phyloP scores from a whole-genome alignment of 495 filamentous ascomycete species.

The Bacidia gigantensis region DNA sequence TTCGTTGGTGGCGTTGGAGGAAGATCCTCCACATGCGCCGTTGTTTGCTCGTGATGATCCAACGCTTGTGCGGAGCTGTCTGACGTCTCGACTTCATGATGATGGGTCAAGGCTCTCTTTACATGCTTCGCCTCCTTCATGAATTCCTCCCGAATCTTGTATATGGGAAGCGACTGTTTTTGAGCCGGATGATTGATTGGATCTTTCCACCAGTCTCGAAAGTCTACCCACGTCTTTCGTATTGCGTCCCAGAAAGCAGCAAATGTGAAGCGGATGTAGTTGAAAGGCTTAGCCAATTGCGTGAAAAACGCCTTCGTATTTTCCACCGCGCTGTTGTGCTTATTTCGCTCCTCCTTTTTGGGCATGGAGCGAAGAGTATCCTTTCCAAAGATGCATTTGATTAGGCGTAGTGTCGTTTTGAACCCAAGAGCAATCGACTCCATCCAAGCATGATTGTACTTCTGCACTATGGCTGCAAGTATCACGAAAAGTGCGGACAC shows the following conservation, averaged over 20 bases:
- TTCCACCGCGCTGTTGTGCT: not conserved
- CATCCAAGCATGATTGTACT: not conserved
- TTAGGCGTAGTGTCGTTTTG: not conserved
- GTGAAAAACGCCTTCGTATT: not conserved
- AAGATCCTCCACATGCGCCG: not conserved
- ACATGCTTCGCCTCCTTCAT: not conserved
- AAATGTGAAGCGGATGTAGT: not conserved
- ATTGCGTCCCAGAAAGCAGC: not conserved
- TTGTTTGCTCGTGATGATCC: not conserved
- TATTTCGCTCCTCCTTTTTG: not conserved
- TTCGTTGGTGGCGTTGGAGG: not conserved
- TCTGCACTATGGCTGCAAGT: not conserved
- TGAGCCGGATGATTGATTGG: not conserved
- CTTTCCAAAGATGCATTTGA: not conserved
- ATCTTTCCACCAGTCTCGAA: not conserved
- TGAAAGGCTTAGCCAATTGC: not conserved
- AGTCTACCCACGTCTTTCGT: not conserved
- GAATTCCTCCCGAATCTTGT: not conserved
- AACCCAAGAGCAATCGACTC: not conserved
- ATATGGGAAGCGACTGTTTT: not conserved
- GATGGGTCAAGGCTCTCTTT: not conserved
- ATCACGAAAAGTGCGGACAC: not conserved
- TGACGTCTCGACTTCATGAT: not conserved
- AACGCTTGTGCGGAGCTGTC: not conserved
- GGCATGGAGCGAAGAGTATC: not conserved